phyloP scores from a whole-genome alignment of 306 rosid species.

The Chamaecrista fasciculata region DNA sequence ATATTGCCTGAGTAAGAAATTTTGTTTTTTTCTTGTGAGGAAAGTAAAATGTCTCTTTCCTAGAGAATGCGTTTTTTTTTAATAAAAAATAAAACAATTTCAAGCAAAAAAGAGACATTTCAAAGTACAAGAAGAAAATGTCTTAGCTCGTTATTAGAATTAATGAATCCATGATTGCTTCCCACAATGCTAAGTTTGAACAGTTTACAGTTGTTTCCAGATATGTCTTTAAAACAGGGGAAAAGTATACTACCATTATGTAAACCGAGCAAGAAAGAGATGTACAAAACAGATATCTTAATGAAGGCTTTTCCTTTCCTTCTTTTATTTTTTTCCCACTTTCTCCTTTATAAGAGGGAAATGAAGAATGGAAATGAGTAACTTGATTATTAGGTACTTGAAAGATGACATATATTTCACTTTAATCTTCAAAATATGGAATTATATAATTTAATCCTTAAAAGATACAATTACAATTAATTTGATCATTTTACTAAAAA shows the following conservation, averaged over 20 bases:
- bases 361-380: conserved; percentile 12
- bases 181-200: background rate
- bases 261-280: background rate
- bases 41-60: conserved; percentile 11
- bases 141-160: background rate
- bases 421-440: too few species aligned
- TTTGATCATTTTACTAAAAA: too few species aligned
- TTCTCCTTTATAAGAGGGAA: conserved; percentile 13
- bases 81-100: background rate
- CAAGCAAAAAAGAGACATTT: background rate
- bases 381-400: too few species aligned
- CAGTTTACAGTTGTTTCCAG: background rate
- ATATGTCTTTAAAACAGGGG: background rate
- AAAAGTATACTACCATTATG: background rate
- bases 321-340: background rate
- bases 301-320: background rate
- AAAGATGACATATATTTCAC: too few species aligned
- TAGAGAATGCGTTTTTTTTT: background rate
- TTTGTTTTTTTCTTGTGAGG: background rate
- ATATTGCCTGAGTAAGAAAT: background rate
- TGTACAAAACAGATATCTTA: background rate
- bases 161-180: background rate
- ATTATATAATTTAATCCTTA: too few species aligned
- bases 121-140: background rate
- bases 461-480: too few species aligned